These are phyloP conservation scores for Ophiostoma quercus DNA, from an alignment of 2,329 filamentous ascomycete species.

Conservation along the genomic window DNA sequence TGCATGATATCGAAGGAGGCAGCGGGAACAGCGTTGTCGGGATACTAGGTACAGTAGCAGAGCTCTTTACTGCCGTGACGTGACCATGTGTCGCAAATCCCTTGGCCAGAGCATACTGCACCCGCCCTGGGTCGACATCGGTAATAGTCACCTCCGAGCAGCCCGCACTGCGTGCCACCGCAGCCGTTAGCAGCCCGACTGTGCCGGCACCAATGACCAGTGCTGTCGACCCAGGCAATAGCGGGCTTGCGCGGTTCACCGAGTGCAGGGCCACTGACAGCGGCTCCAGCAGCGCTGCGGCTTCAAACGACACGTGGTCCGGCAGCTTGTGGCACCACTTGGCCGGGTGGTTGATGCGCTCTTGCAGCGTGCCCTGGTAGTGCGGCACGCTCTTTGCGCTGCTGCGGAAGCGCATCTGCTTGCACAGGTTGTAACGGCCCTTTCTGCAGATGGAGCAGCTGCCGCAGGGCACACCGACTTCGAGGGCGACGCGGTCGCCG, in stretches of 20 bases:
- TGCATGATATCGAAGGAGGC: slow-evolving; percentile 34
- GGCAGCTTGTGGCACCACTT: slow-evolving; percentile 62
- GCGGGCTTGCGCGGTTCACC: slow-evolving; percentile 48
- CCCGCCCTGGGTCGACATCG: slow-evolving; percentile 55
- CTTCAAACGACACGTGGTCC: slow-evolving; percentile 53
- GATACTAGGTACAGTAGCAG: not conserved
- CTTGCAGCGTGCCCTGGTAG: slow-evolving; percentile 58
- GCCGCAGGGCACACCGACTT: slow-evolving; percentile 52
- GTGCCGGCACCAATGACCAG: slow-evolving; percentile 62
- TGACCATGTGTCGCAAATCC: slow-evolving; percentile 58
- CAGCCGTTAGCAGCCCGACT: slow-evolving; percentile 57
- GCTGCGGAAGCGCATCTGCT: slow-evolving; percentile 56
- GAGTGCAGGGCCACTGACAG: slow-evolving; percentile 59
- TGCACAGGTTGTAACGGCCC: slow-evolving; percentile 58
- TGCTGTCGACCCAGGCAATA: slow-evolving; percentile 49
- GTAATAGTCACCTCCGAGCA: slow-evolving; percentile 56
- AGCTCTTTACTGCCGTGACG: slow-evolving; percentile 42
- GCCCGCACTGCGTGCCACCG: slow-evolving; percentile 57
- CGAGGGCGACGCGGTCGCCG: slow-evolving; percentile 55
- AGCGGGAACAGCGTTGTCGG: not conserved
- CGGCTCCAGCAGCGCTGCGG: slow-evolving; percentile 57
- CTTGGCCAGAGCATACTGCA: slow-evolving; percentile 54
- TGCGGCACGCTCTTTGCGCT: slow-evolving; percentile 60
- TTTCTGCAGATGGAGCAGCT: slow-evolving; percentile 47
- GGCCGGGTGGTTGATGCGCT: slow-evolving; percentile 58